phyloP scores from a whole-genome alignment of 148 eudicot species.

The Dysphania ambrosioides region DNA sequence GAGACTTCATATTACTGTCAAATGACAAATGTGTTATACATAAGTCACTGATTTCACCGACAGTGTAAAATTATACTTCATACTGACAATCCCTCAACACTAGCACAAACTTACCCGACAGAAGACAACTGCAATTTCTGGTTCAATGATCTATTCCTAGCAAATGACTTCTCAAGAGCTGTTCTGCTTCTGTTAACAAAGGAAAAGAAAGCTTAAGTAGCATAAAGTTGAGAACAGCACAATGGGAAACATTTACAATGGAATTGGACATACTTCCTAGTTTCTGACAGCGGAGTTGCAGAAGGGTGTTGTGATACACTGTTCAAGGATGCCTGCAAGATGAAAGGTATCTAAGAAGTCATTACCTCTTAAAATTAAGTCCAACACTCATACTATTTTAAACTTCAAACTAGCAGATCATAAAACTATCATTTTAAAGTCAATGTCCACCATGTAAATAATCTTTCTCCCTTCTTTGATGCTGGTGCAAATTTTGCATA shows the following conservation, averaged over 20 bases:
- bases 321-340: conserved; percentile 46
- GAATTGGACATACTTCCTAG: conserved; percentile 36
- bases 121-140: conserved; percentile 36
- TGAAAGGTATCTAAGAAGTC: conserved; percentile 5
- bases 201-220: conserved; percentile 12
- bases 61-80: too few species aligned
- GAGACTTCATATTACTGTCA: conserved; percentile 41
- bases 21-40: background rate
- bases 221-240: background rate
- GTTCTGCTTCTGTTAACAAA: conserved; percentile 23
- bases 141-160: conserved; percentile 34
- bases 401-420: background rate
- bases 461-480: background rate
- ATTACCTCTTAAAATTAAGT: background rate
- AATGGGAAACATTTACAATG: conserved; percentile 2
- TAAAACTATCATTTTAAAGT: background rate
- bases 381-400: background rate
- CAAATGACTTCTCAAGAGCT: conserved; percentile 35
- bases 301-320: conserved; percentile 31
- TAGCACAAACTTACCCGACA: too few species aligned
- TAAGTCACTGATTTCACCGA: background rate
- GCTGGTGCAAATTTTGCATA: background rate
- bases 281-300: conserved; percentile 40
- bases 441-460: background rate
- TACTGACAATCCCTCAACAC: too few species aligned